Evolutionary conservation across 78 protist species (phyloP), one percentile per base, ranked within the genome.

Genomic region (Tieghemostelium lacteum): DNA sequence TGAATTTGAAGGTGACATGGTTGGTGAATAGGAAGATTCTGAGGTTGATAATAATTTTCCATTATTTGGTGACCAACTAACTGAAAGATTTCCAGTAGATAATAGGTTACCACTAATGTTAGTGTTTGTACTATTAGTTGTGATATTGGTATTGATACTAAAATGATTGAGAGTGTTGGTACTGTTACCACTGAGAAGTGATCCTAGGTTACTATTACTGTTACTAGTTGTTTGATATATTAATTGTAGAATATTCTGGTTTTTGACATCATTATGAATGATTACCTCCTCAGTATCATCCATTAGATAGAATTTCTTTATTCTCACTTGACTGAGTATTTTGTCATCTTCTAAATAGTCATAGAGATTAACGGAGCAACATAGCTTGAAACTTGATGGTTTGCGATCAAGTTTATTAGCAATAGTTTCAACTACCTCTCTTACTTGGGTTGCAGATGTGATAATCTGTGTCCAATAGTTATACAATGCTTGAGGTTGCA

Each of bases 61-160:
- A 57, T 67, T 45, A 4, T 36, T 50, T n/a, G 91, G 91, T 31
- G 91, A 83, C 91, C 91, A 83, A 58, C 91, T 83, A 10, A 69
- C n/a, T 6, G 52, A 45, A 14, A 45, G n/a, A 45, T 45, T 45
- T 45, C 10, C n/a, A 14, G 71, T 29, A 5, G 71, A n/a, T n/a
- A n/a, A n/a, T 22, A 31, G 42, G 34, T 29, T 29, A 57, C 33
- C 45, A n/a, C n/a, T n/a, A n/a, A 8, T 17, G 66, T 10, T 17
- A 26, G 33, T 20, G 66, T 17, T 26, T 17, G 66, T 49, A 12
- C 55, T 49, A 12, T 12, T 49, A 49, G 55, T 16, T 8, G 55
- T 49, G 12, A 12, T 49, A 49, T 49, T 49, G 24, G 55, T 49
- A 49, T 49, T 49, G 24, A 12, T 49, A 49, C 24, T 49, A 12